Percentiles rank a stretch among this genome's conserved stretches.
Evolutionary conservation across 2,329 filamentous ascomycete species (phyloP).

Genomic region (Colletotrichum paranaense): DNA sequence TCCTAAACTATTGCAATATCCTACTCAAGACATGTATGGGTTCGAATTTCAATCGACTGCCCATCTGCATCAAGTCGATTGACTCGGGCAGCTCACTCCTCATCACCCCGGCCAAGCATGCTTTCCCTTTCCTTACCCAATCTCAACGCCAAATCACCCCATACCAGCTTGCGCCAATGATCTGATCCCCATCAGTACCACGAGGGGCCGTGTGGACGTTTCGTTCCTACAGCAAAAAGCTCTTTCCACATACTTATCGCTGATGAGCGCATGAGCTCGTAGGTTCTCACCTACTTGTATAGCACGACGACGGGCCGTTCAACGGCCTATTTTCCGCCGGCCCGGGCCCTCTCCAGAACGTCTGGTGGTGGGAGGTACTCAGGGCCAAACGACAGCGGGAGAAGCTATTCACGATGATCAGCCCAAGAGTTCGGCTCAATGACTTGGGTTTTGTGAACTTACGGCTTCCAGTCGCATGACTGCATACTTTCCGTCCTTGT

Average conservation of each 20-base stretch:
- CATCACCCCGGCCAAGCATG: background rate
- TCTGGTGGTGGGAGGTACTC: constrained; percentile 62
- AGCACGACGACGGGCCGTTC: background rate
- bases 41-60: background rate
- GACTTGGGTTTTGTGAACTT: constrained; percentile 37
- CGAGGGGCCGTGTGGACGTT: background rate
- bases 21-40: background rate
- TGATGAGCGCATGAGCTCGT: background rate
- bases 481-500: constrained; percentile 79
- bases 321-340: background rate
- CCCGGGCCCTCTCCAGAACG: constrained; percentile 32
- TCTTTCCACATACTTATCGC: background rate
- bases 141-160: background rate
- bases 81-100: background rate
- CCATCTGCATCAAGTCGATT: background rate
- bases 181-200: background rate
- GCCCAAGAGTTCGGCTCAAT: background rate
- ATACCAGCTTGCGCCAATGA: background rate
- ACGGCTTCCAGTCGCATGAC: constrained; percentile 77
- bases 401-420: constrained; percentile 58
- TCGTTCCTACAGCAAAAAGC: background rate
- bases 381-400: constrained; percentile 77
- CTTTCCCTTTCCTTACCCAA: background rate
- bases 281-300: too few species aligned
- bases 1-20: background rate